Percentiles rank a stretch among this genome's conserved stretches.
phyloP scores from a whole-genome alignment of 176 grass and related monocot genomes.

The Avena sativa region DNA sequence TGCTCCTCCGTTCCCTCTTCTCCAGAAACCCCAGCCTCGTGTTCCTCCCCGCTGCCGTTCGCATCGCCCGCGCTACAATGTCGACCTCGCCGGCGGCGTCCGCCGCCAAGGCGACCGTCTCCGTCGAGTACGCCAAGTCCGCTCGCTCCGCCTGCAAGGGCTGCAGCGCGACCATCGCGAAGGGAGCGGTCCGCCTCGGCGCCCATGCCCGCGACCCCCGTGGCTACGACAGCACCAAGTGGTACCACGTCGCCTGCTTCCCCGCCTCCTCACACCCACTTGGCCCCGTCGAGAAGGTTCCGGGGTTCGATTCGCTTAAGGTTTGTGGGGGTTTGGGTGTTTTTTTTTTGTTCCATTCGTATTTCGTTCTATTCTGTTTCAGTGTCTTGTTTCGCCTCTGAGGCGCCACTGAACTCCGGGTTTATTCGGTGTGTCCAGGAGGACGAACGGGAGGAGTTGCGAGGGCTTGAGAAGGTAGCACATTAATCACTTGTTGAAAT shows the following conservation, averaged over 20 bases:
- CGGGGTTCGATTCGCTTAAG: slow-evolving; percentile 76
- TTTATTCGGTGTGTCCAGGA: slow-evolving; percentile 46
- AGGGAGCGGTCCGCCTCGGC: slow-evolving; percentile 65
- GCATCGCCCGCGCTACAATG: slow-evolving; percentile 38
- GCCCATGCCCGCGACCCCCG: slow-evolving; percentile 56
- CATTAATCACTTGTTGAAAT: not conserved
- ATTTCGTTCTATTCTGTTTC: not conserved
- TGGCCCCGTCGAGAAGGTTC: slow-evolving; percentile 56
- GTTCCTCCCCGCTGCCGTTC: not conserved
- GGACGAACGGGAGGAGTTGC: slow-evolving; percentile 58
- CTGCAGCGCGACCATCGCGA: slow-evolving; percentile 56
- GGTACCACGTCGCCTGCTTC: slow-evolving; percentile 84
- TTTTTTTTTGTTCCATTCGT: not conserved
- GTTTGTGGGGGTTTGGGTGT: slow-evolving; percentile 22
- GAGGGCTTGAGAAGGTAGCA: slow-evolving; percentile 55
- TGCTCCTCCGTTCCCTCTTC: slow-evolving; percentile 41
- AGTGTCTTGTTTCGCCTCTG: not conserved
- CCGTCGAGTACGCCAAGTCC: slow-evolving; percentile 79
- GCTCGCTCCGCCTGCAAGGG: slow-evolving; percentile 76
- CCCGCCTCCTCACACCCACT: slow-evolving; percentile 48
- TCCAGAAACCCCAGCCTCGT: slow-evolving; percentile 23
- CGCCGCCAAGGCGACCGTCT: slow-evolving; percentile 43
- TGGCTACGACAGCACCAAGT: slow-evolving; percentile 64
- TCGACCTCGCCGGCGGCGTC: slow-evolving; percentile 37
- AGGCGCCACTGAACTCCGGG: slow-evolving; percentile 17